Base-by-base conservation (phyloP, 257 asterid species). In the Plectranthus barbatus region DNA sequence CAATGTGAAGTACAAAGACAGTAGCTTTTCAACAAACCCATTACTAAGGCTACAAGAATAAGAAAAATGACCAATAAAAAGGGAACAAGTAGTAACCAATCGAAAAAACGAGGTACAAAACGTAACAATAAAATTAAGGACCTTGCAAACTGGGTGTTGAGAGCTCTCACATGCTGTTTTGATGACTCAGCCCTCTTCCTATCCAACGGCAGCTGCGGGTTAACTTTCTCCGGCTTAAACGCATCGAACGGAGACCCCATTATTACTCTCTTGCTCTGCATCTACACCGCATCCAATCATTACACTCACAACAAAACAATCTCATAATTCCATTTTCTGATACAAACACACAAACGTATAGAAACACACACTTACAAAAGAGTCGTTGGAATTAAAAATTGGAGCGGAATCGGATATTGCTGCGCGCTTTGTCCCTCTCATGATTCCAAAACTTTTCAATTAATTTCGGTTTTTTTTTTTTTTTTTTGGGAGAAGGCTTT, bases 131-230 rank as follows among this genome's bases (percentile, higher is more conserved):
- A 15, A 59, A 58, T 39, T 34, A 45, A 66, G 50, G 59, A 92
- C 96, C 96, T 89, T 60, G 97, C 97, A 57, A 89, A 92, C 66
- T 92, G 96, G 42, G 80, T 79, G 78, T 92, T 89, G 75, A 89
- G 97, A 76, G 96, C 99, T 85, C 89, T 86, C 76, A 87, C 97
- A 68, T 92, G 95, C 83, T 80, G 94, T 68, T 79, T 84, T 34
- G 96, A 92, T 63, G 89, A 83, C 67, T 92, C 95, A 54, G 97
- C 96, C 63, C 94, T 76, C 82, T 77, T 74, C 79, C 47, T 60
- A 75, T 87, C 95, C 81, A 85, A 77, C 31, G 80, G 84, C 34
- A 72, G 84, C 73, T 62, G 86, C 37, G 62, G 77, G 49, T 37
- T 57, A 10, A 90, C 67, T 33, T 79, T 74, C 44, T 84, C 93